Base-by-base conservation (phyloP, 768 basidiomycete genomes). In the Pisolithus albus region DNA sequence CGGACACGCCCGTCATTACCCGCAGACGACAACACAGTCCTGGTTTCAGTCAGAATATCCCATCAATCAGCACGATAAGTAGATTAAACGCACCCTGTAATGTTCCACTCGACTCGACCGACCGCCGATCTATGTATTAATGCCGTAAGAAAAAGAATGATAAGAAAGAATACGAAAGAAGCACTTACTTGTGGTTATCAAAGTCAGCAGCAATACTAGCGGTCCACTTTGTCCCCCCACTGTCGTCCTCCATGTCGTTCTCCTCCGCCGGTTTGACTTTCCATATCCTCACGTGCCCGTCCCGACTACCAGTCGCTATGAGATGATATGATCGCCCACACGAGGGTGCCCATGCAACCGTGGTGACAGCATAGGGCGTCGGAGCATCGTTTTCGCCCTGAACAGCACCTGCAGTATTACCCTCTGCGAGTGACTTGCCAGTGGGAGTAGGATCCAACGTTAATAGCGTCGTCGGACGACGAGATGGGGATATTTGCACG, bases 301-400 rank as follows among this genome's bases (percentile, higher is more conserved):
- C 93, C 28, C 92, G 76, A 28, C 82, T 75, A 15, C 93, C 96
- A 0, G 92, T 90, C 2, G 95, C 96, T 53, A 98, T 78, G 37
- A 97, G 85, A 61, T 98, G 95, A 67, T 92, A 95, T 1, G 89
- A 89, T 24, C 96, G 78, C 6, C 95, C 96, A 53, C 92, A 95
- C 0, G 86, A 86, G 0, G 96, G 90, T 0, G 95, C 92, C 94
- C 94, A 99, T 15, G 92, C 75, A 34, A 98, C 80, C 28, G 86
- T 84, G 0, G 87, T 88, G 46, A 95, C 79, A 2, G 94, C 80
- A 38, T 74, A 82, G 3, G 78, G 72, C 13, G 75, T 67, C 9
- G 75, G 69, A 51, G 41, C 64, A 48, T 72, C 70, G 26, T 68
- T 55, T 30, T 71, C 72, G 28, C 56, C 53, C 18, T 55, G 53